Base-by-base conservation (phyloP, 352 stramenopile genomes). In the Phytophthora ohioensis region DNA sequence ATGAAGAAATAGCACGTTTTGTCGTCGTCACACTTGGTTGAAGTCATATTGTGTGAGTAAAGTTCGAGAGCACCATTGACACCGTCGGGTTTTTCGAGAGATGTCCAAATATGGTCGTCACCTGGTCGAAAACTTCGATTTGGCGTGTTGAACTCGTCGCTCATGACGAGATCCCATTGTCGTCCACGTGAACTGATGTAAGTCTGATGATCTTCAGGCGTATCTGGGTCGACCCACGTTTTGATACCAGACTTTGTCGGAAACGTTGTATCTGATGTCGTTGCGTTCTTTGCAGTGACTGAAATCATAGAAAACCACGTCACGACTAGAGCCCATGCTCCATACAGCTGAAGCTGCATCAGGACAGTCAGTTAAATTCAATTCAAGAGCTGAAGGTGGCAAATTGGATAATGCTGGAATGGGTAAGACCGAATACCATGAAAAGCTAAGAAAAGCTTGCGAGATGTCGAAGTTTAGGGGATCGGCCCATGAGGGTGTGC, bases 91-190 rank as follows among this genome's bases (percentile, higher is more conserved):
- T 97, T 97, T 58, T 98, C 81, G 35, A 98, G 79, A 1, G 95
- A 93, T 1, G 93, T 98, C 97, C 97, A 99, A 31, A 94, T 75
- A 34, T 97, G 93, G 80, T 99, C 96, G 12, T 85, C 66, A 10
- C 95, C 97, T 34, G 98, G 93, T 43, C 74, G 57, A 73, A 99
- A 98, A 31, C 63, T 86, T 10, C 97, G 84, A 17, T 88, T 86
- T 1, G 91, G 79, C 43, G 82, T 84, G 73, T 98, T 90, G 75
- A 98, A 98, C 71, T 98, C 95, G 78, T 98, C 95, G 45, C 90
- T 98, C 89, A 98, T 98, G 35, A 95, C 80, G 2, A 97, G 67
- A n/a, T 91, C 57, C 78, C 82, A 91, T 31, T 47, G 63, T 0
- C 53, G 12, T 2, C 82, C 78, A 32, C 81, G 82, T 7, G 65